These are phyloP conservation scores for Austroboletus novae-zelandiae DNA, from an alignment of 1,284 basidiomycete species.

Conservation along the genomic window DNA sequence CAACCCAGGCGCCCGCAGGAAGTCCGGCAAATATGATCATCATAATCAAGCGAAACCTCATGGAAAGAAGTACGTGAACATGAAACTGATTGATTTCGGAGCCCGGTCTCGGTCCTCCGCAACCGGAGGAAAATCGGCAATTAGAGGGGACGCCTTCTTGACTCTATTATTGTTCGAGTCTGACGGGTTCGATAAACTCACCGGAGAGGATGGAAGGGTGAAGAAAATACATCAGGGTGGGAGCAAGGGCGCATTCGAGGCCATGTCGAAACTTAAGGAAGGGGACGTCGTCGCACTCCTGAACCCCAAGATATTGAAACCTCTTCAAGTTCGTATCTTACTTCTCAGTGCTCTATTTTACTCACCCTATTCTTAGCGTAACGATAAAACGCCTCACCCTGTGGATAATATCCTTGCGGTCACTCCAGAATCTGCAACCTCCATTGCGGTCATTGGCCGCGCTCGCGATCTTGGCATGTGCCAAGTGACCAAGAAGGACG, in stretches of 20 bases:
- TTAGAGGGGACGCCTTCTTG: conserved; percentile 80
- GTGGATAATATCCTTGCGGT: conserved; percentile 82
- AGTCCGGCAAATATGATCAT: conserved; percentile 23
- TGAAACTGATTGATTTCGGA: conserved; percentile 85
- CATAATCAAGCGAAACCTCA: conserved; percentile 38
- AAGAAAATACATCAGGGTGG: conserved; percentile 81
- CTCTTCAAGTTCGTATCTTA: conserved; percentile 64
- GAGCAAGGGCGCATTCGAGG: conserved; percentile 89
- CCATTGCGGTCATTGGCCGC: conserved; percentile 84
- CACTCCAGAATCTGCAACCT: conserved; percentile 78
- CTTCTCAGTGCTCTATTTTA: background rate
- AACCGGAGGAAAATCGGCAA: conserved; percentile 51
- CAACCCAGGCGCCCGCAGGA: conserved; percentile 17
- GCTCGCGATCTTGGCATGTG: conserved; percentile 86
- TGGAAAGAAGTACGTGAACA: conserved; percentile 82
- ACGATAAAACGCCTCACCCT: conserved; percentile 61
- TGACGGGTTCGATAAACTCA: conserved; percentile 61
- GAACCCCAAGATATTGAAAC: conserved; percentile 85
- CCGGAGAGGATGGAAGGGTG: conserved; percentile 46
- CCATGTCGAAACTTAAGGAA: conserved; percentile 78
- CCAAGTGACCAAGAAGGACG: conserved; percentile 72
- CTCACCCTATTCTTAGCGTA: conserved; percentile 36
- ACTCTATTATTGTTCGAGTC: conserved; percentile 88
- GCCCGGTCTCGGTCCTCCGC: conserved; percentile 53
- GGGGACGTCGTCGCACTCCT: conserved; percentile 89